Base-by-base conservation (phyloP, 495 filamentous ascomycete species). In the Antarctomyces pellizariae region DNA sequence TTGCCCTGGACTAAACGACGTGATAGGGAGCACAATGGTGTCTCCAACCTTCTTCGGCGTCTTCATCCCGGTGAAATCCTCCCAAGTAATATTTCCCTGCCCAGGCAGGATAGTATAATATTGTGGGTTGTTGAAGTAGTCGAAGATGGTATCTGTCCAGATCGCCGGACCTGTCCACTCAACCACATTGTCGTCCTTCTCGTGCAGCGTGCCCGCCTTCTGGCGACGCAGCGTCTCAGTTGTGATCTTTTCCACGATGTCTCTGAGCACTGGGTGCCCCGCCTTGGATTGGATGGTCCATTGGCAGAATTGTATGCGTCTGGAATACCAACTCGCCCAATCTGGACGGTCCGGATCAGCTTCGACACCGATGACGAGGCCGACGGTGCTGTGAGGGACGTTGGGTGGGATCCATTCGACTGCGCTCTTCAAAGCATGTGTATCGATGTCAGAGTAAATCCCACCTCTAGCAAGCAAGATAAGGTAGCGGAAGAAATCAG, bases 201-300 rank as follows among this genome's bases (percentile, higher is more conserved):
- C 63, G 18, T 67, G 49, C 16, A 95, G 64, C 16, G 58, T 54
- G 1, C 75, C 76, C 11, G 53, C 53, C 34, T 60, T 56, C 51
- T 90, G 84, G 46, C 72, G 64, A 30, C 63, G 60, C 20, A 95
- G 53, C 4, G 83, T 73, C 42, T 80, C 66, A 36, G 75, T 56
- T 1, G 82, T 90, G 39, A 97, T 76, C 33, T 69, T 72, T 8
- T 76, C 61, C 15, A 97, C 76, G 27, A 93, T 65, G 31, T 93
- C 79, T 14, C 76, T 64, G 24, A 97, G 56, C 12, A 93, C 72
- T 0, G 86, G 86, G 41, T 97, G 86, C 5, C 86, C 86, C 0
- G 86, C 75, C 47, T 97, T 97, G 22, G 76, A 53, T 43, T 93
- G 84, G 27, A 97, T 92, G 3, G 86, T 97, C 86, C 86, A 97